Evolutionary conservation across 2,329 filamentous ascomycete genomes (phyloP), one percentile per base, ranked within the genome.

Genomic region (Orbilia quercus): DNA sequence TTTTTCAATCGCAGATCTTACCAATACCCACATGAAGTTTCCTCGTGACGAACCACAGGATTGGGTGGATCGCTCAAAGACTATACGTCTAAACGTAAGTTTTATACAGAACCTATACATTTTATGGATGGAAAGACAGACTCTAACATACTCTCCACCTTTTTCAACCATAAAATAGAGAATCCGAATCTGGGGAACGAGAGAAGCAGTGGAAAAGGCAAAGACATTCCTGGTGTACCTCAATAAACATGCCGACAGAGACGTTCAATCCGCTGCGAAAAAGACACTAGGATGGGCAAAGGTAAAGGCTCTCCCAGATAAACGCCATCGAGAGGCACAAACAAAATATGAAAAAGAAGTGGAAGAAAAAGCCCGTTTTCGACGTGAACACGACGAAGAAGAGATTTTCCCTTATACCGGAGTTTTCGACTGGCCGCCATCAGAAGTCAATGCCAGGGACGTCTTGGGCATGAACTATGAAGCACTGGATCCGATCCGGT

Each of bases 131-230:
- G n/a, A 12, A 50, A n/a, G 5, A 11, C 1, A 31, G 14, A 16
- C 11, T 48, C 20, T 65, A 50, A 55, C 20, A 22, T 14, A 36
- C 1, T 34, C 12, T 60, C n/a, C 7, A 20, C 31, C 34, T 14
- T n/a, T n/a, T n/a, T n/a, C n/a, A n/a, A n/a, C n/a, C n/a, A n/a
- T n/a, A n/a, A 12, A 50, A 60, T 45, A 77, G 76, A 53, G 63
- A 45, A 63, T 78, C 1, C 44, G 54, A 14, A 77, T 78, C 50
- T 78, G 77, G 76, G 77, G 77, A 7, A 69, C 59, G 22, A 54
- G 58, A 16, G 47, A 73, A 18, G 70, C 75, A 11, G 70, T 78
- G n/a, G 65, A 64, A 11, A 58, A 48, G 11, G 77, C 77, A 1
- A 77, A 74, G 42, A 57, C 58, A 2, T 76, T 77, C 53, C 70